Percentiles rank a stretch among this genome's conserved stretches.
These are phyloP conservation scores for Xylariaceae sp. DNA, from an alignment of 2,329 filamentous ascomycete genomes.

Conservation along the genomic window DNA sequence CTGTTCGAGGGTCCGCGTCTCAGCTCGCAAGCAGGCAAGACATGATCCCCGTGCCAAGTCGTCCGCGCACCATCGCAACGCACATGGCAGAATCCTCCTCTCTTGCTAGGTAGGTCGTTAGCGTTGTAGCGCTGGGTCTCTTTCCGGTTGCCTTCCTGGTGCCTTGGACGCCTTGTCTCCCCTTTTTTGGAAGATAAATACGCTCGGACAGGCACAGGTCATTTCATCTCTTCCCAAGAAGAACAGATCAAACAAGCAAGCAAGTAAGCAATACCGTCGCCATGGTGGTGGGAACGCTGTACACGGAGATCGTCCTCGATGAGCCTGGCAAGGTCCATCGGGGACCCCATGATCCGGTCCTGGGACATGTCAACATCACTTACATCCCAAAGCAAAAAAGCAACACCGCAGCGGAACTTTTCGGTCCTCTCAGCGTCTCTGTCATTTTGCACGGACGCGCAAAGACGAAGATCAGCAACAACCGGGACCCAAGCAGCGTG, in stretches of 20 bases:
- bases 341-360: conserved; percentile 12
- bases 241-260: background rate
- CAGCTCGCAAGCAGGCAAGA: no score
- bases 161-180: background rate
- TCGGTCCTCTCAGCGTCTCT: conserved; percentile 12
- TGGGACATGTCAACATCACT: conserved; percentile 10
- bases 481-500: conserved; percentile 4
- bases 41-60: no score
- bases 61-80: no score
- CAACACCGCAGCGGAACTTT: conserved; percentile 10
- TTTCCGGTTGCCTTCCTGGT: background rate
- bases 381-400: background rate
- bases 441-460: conserved; percentile 17
- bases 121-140: no score
- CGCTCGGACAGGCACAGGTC: background rate
- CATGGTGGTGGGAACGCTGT: conserved; percentile 16
- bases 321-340: conserved; percentile 14
- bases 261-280: background rate
- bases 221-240: background rate
- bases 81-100: no score
- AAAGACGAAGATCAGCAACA: conserved; percentile 15
- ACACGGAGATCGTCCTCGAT: conserved; percentile 5
- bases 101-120: no score
- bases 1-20: no score
- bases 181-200: background rate